Percentiles rank a stretch among this genome's conserved stretches.
phyloP scores from a whole-genome alignment of 768 basidiomycete genomes.

The Lepiota brunneoincarnata region DNA sequence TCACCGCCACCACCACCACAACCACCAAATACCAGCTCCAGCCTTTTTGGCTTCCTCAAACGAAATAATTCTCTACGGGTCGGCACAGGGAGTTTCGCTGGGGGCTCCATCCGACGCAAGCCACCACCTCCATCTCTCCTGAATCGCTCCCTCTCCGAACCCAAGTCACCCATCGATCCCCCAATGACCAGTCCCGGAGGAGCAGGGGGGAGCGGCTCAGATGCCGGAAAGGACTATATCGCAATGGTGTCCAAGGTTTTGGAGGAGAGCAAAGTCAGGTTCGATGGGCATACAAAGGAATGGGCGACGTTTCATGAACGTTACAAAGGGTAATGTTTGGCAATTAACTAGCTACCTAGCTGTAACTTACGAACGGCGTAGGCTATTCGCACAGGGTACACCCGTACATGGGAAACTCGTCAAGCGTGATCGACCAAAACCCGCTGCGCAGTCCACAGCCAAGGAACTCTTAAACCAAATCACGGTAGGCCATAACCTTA shows the following conservation, averaged over 20 bases:
- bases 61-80: too few relatives aligned
- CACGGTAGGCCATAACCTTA: neutral
- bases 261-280: slow-evolving; percentile 9
- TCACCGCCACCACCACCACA: too few relatives aligned
- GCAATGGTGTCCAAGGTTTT: neutral
- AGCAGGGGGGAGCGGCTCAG: neutral
- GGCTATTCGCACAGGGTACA: slow-evolving; percentile 7
- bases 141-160: slow-evolving; percentile 7
- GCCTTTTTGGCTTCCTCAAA: too few relatives aligned
- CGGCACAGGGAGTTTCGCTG: too few relatives aligned
- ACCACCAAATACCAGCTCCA: too few relatives aligned
- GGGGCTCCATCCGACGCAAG: too few relatives aligned
- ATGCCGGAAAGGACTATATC: slow-evolving; percentile 5
- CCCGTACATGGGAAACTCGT: slow-evolving; percentile 9
- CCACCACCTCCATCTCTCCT: neutral
- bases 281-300: slow-evolving; percentile 6
- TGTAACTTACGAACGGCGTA: neutral
- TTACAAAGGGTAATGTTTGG: neutral
- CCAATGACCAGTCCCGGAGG: neutral
- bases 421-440: slow-evolving; percentile 4
- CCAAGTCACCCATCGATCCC: slow-evolving; percentile 6
- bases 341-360: neutral
- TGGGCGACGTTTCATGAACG: slow-evolving; percentile 6
- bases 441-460: slow-evolving; percentile 3
- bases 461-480: slow-evolving; percentile 5